Base-by-base conservation (phyloP, 805 yeast species). In the Huiozyma naganishii region DNA sequence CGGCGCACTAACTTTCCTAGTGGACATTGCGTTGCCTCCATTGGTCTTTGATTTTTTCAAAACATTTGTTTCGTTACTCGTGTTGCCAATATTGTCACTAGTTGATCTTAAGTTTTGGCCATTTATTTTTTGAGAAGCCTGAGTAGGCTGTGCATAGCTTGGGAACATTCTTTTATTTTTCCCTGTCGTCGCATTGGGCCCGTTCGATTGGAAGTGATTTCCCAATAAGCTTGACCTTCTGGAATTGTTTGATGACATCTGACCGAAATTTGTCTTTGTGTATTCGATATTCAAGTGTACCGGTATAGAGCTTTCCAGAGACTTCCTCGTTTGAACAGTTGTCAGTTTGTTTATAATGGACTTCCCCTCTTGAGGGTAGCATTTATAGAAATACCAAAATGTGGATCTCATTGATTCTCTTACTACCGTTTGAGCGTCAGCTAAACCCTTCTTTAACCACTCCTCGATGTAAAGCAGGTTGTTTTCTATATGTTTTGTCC, bases 371-470 rank as follows among this genome's bases (percentile, higher is more conserved):
- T 61, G 54, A 0, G 85, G 83, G 63, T 76, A 82, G 6, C 71
- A 54, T 17, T 66, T 68, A 51, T 71, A 72, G 44, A 77, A 72
- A 10, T 74, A 67, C 96, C 96, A 89, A 54, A 73, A 90, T 0
- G 87, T 70, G 3, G 69, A 66, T 57, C 95, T 73, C 67, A 81
- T 83, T 0, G 77, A 67, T 52, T 79, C 94, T 50, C 97, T 72
- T 0, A 85, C 96, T 0, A 74, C 66, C 0, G 89, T 86, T 46
- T 83, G 82, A 0, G 95, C 85, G 59, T 89, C 97, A 0, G 76
- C 58, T 0, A 92, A 66, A 17, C 90, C 80, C 51, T 76, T 79
- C 3, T 64, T 47, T 1, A 86, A 55, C 48, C 79, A 66, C 39
- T 69, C 74, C 32, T 69, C 79, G 1, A 80, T 53, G 44, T 59